Conservation (phyloP, 176 grass and related monocot genomes). For the Zea luxurians region DNA sequence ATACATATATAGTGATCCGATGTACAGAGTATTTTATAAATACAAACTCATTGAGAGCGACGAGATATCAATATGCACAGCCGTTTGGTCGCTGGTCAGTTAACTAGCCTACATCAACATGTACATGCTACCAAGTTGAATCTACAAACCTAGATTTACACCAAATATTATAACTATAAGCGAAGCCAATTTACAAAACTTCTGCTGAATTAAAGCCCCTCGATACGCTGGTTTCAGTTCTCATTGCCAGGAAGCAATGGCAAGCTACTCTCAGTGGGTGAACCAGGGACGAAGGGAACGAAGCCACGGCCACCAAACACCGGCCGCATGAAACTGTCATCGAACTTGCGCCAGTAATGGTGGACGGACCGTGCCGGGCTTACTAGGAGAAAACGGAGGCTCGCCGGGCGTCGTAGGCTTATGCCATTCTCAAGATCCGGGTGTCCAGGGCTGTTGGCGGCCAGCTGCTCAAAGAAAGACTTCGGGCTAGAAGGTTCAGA, state of each 20-base stretch:
- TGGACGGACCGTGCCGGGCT: conserved; percentile 69
- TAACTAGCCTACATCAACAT: conserved; percentile 11
- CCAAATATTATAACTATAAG: neutral
- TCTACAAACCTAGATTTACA: conserved; percentile 33
- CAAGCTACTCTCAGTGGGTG: conserved; percentile 57
- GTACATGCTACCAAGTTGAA: conserved; percentile 7
- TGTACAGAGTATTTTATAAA: neutral
- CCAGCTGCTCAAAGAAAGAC: conserved; percentile 59
- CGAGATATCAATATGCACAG: conserved; percentile 14
- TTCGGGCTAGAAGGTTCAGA: conserved; percentile 76
- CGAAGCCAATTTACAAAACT: conserved; percentile 47
- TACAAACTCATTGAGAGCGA: neutral
- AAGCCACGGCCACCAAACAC: conserved; percentile 86
- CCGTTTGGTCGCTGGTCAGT: neutral
- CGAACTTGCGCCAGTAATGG: conserved; percentile 88
- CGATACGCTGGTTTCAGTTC: neutral
- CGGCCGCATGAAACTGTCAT: conserved; percentile 75
- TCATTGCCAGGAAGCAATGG: conserved; percentile 29
- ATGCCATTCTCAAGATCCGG: conserved; percentile 32
- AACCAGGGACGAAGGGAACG: conserved; percentile 64
- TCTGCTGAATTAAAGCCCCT: neutral
- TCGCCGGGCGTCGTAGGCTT: conserved; percentile 52
- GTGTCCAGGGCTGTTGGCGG: conserved; percentile 30
- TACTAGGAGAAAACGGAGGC: conserved; percentile 64
- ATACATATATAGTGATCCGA: neutral